A percentile compares a stretch with the other conserved stretches of the same genome.
These are phyloP conservation scores for Psophocarpus tetragonolobus DNA, from an alignment of 306 rosid species.

Conservation along the genomic window DNA sequence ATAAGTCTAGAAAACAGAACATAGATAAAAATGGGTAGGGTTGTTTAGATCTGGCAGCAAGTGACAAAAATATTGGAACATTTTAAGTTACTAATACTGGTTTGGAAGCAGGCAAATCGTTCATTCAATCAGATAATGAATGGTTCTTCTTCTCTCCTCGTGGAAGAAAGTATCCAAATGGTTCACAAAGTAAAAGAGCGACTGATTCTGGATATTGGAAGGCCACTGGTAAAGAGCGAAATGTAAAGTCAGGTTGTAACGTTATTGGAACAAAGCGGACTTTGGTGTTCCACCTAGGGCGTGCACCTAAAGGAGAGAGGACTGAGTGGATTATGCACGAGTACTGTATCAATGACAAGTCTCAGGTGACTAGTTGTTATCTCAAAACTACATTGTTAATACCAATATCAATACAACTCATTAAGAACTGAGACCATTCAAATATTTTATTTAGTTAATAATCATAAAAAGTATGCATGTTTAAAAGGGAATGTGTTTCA, in stretches of 20 bases:
- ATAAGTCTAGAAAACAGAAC: background rate
- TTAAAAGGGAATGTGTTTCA: too few species aligned
- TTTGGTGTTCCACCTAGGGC: conserved; percentile 87
- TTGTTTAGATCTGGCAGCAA: background rate
- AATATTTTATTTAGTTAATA: too few species aligned
- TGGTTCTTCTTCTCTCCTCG: conserved; percentile 98
- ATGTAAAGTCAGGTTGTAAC: conserved; percentile 69
- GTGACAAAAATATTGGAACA: background rate
- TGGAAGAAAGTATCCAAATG: conserved; percentile 95
- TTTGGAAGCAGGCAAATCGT: conserved; percentile 65
- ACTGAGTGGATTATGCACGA: conserved; percentile 99
- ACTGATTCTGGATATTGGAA: conserved; percentile 95
- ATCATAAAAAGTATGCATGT: too few species aligned
- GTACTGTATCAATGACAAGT: conserved; percentile 65
- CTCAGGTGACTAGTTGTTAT: conserved; percentile 59
- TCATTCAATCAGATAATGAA: conserved; percentile 74
- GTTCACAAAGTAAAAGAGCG: conserved; percentile 87
- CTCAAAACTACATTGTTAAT: background rate
- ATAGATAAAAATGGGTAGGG: background rate
- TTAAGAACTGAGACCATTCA: too few species aligned
- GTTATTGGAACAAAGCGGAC: conserved; percentile 86
- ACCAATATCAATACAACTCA: background rate
- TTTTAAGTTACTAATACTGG: conserved; percentile 31
- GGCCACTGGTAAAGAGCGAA: conserved; percentile 95
- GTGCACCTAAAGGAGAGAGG: conserved; percentile 94